A percentile compares a stretch with the other conserved stretches of the same genome.
These are phyloP conservation scores for Rhodotorula graminis DNA, from an alignment of 768 basidiomycete species.

Conservation along the genomic window DNA sequence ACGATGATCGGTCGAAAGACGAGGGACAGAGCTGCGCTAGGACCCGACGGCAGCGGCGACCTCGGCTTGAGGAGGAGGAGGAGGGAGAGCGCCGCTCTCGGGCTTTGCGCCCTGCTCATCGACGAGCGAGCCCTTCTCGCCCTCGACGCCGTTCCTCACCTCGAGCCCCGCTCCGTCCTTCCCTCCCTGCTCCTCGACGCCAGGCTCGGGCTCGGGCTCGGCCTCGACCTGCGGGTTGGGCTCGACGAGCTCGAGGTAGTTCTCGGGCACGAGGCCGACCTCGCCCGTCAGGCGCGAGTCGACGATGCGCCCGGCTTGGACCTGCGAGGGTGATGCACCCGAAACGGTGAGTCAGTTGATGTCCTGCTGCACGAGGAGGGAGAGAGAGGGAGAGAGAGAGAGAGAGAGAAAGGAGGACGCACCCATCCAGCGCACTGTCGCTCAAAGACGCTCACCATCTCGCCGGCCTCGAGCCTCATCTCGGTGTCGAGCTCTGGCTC, in stretches of 20 bases:
- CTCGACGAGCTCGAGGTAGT: slow-evolving; percentile 26
- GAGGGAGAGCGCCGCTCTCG: no score
- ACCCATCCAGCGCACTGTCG: slow-evolving; percentile 38
- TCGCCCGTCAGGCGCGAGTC: slow-evolving; percentile 17
- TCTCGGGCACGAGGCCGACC: slow-evolving; percentile 35
- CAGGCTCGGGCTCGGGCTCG: not conserved
- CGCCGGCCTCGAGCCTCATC: slow-evolving; percentile 73
- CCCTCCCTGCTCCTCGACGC: not conserved
- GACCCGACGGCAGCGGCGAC: no score
- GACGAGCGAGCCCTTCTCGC: no score
- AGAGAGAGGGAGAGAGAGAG: not conserved
- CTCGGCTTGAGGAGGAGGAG: no score
- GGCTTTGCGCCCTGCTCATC: no score
- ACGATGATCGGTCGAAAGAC: no score
- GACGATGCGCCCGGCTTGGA: slow-evolving; percentile 32
- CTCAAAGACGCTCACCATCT: slow-evolving; percentile 59
- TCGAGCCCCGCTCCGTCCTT: no score
- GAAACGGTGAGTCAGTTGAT: not conserved
- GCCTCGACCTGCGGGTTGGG: not conserved
- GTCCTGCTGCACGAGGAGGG: no score
- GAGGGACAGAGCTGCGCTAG: no score
- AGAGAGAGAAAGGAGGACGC: not conserved
- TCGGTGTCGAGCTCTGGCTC: slow-evolving; percentile 75
- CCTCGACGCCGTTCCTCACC: no score
- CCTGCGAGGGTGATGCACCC: not conserved